Evolutionary conservation across 164 flowering plant species (phyloP).

Genomic region (Stephania japonica): DNA sequence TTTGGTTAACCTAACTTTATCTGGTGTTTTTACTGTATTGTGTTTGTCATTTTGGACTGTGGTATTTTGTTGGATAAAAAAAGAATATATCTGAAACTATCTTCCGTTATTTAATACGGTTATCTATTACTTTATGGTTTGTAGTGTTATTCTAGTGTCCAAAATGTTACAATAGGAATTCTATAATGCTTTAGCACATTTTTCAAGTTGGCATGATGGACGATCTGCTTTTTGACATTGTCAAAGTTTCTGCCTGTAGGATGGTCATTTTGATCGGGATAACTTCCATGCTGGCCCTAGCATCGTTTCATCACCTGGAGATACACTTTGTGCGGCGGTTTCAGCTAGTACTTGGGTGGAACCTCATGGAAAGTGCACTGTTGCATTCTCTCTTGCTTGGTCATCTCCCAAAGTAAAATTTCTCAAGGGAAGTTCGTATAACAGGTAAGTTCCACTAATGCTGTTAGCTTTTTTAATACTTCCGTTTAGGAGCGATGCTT

Average conservation of each 20-base stretch:
- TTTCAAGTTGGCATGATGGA: not conserved
- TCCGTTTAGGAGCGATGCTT: not conserved
- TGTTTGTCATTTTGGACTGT: not conserved
- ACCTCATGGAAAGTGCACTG: conserved; percentile 89
- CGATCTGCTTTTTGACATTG: not conserved
- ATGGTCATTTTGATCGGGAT: conserved; percentile 74
- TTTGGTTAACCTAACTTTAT: not conserved
- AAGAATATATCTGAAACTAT: not conserved
- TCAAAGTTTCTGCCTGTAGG: conserved; percentile 27
- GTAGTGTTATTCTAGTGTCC: not conserved
- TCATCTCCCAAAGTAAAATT: conserved; percentile 85
- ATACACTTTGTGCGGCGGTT: conserved; percentile 81
- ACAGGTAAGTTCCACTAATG: conserved; percentile 39
- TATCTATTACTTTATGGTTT: no score
- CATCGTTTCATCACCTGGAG: conserved; percentile 78
- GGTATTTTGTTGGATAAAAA: not conserved
- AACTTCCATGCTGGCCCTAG: conserved; percentile 56
- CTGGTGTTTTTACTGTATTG: not conserved
- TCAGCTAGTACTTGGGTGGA: conserved; percentile 93
- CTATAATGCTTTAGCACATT: not conserved
- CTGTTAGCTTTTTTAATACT: not conserved
- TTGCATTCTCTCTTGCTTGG: conserved; percentile 84
- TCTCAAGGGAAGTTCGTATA: conserved; percentile 60
- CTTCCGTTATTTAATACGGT: not conserved
- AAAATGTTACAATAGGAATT: not conserved